Evolutionary conservation across 768 basidiomycete species (phyloP), one percentile per base, ranked within the genome.

Genomic region (Paxillus involutus): DNA sequence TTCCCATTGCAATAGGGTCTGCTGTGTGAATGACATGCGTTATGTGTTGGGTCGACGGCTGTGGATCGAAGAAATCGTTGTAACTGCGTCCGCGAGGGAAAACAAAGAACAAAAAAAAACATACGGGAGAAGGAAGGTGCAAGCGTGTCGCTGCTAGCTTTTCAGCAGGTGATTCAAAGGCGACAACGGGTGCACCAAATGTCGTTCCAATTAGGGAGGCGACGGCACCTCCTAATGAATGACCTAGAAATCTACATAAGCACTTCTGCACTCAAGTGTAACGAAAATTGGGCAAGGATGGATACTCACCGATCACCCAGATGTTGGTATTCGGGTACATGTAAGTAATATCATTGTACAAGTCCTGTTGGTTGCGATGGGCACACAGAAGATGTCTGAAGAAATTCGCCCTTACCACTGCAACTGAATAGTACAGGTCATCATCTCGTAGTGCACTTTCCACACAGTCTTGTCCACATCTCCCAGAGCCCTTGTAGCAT

Each of bases 1-100:
- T 78, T 1, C 90, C 91, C 82, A 90, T 89, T 3, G 95, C 82
- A 35, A 98, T 91, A 0, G 95, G 95, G 76, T 98, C 96, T 19
- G 88, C 95, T 1, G 89, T 98, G 65, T 98, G 89, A 63, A 90
- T 96, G 8, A 98, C 78, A 63, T 98, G 93, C 0, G 88, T 94
- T 40, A 96, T 77, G 58, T 91, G 89, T 3, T 85, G 81, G 0
- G 78, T 77, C 2, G 86, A 84, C 0, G 86, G 88, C 87, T 89
- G 60, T 16, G 30, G 4, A 44, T 14, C 40, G 17, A 39, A 45
- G 16, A 40, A 43, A 43, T 33, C 24, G 30, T 62, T 2, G 54
- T 53, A 24, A 49, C 19, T 49, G 29, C 39, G 17, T 32, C 29
- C 16, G 6, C 10, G 3, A 44, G 14, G 39, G 46, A 30, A 44